These are phyloP conservation scores for Metarhizium album DNA, from an alignment of 2,329 filamentous ascomycete genomes.

Conservation along the genomic window DNA sequence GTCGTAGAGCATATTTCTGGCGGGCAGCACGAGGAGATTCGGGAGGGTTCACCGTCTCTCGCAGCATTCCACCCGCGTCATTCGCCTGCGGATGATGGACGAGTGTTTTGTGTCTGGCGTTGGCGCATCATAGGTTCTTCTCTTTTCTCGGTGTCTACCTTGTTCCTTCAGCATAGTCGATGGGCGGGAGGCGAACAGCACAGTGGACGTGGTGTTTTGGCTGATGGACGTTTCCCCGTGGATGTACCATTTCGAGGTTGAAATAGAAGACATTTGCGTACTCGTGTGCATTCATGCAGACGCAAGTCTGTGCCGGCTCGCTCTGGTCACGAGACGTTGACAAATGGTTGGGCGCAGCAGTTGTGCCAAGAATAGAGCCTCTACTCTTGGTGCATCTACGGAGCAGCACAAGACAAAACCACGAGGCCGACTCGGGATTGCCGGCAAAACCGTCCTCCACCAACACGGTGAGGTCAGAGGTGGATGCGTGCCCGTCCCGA, in stretches of 20 bases:
- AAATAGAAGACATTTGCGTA: conserved; percentile 2
- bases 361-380: too few relatives aligned
- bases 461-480: too few relatives aligned
- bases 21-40: conserved; percentile 2
- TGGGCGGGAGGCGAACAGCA: not conserved
- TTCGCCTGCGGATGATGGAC: conserved; percentile 14
- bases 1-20: conserved; percentile 7
- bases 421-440: too few relatives aligned
- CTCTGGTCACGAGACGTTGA: too few relatives aligned
- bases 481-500: too few relatives aligned
- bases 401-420: too few relatives aligned
- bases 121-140: conserved; percentile 17
- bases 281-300: not conserved
- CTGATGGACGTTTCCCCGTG: not conserved
- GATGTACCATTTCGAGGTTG: not conserved
- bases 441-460: too few relatives aligned
- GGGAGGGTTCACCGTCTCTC: not conserved
- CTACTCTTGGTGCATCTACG: too few relatives aligned
- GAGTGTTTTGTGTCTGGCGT: conserved; percentile 21
- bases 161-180: not conserved
- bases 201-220: not conserved
- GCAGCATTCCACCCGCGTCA: conserved; percentile 5
- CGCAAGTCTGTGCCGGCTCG: too few relatives aligned
- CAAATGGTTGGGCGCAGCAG: too few relatives aligned
- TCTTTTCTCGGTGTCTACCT: not conserved